Percentiles rank a stretch among this genome's conserved stretches.
Conservation (phyloP, 345 rosid species). For the Bruguiera parviflora region DNA sequence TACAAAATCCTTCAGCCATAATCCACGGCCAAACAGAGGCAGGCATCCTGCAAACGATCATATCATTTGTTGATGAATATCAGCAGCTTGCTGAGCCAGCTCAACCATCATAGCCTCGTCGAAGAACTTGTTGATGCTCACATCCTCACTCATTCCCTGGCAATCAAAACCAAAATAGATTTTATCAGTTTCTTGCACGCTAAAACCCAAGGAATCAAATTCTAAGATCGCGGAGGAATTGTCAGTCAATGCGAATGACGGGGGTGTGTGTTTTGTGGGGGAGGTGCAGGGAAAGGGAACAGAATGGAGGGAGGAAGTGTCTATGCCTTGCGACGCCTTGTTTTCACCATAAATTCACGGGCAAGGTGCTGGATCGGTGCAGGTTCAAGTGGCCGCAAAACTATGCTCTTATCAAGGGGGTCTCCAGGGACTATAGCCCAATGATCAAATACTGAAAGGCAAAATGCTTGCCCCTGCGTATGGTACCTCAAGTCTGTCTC, state of each 20-base stretch:
- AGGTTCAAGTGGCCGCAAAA: conserved; percentile 79
- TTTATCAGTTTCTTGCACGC: neutral
- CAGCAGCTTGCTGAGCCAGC: conserved; percentile 80
- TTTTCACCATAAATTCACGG: conserved; percentile 84
- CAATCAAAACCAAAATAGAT: neutral
- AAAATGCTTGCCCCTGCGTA: conserved; percentile 92
- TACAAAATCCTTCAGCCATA: neutral
- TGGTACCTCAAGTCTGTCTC: conserved; percentile 88
- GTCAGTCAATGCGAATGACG: too few species aligned
- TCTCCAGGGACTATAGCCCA: conserved; percentile 95
- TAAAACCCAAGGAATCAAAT: neutral
- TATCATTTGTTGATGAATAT: conserved; percentile 72
- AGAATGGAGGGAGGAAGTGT: neutral
- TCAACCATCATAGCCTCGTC: conserved; percentile 88
- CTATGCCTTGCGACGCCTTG: conserved; percentile 79
- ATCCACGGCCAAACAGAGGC: neutral
- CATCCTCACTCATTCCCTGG: conserved; percentile 94
- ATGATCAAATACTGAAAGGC: conserved; percentile 75
- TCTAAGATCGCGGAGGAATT: too few species aligned
- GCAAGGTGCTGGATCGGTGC: conserved; percentile 92
- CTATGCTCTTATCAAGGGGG: conserved; percentile 90
- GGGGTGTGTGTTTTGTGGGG: too few species aligned
- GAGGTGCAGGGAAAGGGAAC: neutral
- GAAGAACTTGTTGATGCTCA: conserved; percentile 82
- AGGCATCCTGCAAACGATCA: conserved; percentile 16